A percentile compares a stretch with the other conserved stretches of the same genome.
These are phyloP conservation scores for Sechiopsis laciniata DNA, from an alignment of 306 rosid species.

Conservation along the genomic window DNA sequence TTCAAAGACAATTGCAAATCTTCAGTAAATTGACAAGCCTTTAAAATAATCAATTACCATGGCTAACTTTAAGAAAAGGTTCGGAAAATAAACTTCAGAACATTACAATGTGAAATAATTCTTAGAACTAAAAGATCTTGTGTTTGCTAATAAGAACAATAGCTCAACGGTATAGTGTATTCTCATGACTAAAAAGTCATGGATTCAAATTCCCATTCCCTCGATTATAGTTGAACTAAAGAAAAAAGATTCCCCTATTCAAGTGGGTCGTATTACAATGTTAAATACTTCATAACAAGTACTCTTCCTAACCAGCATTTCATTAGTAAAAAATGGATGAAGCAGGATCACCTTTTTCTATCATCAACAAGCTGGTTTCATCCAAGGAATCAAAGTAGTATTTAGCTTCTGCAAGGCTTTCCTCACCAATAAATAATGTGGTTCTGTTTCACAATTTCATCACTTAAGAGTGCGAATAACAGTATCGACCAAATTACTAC, in stretches of 20 bases:
- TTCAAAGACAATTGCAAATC: background rate
- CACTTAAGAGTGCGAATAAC: background rate
- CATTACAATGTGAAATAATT: conserved; percentile 3
- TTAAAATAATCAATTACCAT: background rate
- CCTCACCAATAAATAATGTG: background rate
- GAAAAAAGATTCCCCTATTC: too few relatives aligned
- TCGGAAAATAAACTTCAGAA: background rate
- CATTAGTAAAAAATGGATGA: background rate
- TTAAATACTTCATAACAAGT: background rate
- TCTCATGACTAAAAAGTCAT: too few relatives aligned
- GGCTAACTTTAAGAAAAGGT: background rate
- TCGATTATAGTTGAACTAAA: too few relatives aligned
- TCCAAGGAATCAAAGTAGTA: background rate
- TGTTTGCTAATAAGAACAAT: too few relatives aligned
- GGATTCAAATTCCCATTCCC: too few relatives aligned
- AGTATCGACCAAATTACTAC: background rate
- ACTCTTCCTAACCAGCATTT: background rate
- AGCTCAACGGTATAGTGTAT: too few relatives aligned
- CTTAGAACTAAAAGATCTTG: background rate
- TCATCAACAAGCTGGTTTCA: conserved; percentile 3
- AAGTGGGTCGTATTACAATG: too few relatives aligned
- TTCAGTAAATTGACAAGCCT: background rate
- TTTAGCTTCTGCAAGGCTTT: conserved; percentile 9
- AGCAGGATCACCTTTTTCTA: background rate
- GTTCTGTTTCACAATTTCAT: background rate